Evolutionary conservation across 352 stramenopile species (phyloP).

Genomic region (Pseudoperonospora humuli): DNA sequence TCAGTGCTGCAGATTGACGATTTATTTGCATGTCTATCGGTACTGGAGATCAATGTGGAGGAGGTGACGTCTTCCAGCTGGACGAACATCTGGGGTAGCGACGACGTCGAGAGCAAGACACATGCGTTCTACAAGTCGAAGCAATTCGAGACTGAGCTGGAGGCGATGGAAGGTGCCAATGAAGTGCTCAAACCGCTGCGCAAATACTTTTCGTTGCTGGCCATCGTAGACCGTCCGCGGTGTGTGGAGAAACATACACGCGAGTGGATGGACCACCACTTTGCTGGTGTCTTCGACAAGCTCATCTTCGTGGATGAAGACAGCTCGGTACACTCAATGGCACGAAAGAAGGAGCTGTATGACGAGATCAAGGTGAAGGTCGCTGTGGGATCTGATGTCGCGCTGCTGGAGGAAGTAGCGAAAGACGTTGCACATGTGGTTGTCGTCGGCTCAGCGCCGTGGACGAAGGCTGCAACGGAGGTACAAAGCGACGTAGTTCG

Average conservation of each 20-base stretch:
- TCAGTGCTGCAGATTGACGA: no score
- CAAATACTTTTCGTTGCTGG: slow-evolving; percentile 52
- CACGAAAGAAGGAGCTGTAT: slow-evolving; percentile 55
- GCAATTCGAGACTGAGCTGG: slow-evolving; percentile 32
- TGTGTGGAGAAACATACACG: slow-evolving; percentile 51
- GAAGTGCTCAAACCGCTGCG: slow-evolving; percentile 50
- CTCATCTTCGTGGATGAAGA: slow-evolving; percentile 58
- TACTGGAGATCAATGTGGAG: no score
- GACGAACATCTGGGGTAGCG: slow-evolving; percentile 24
- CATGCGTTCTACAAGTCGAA: slow-evolving; percentile 43
- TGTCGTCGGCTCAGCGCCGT: slow-evolving; percentile 46
- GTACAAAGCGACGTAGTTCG: slow-evolving; percentile 10
- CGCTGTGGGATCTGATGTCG: slow-evolving; percentile 33
- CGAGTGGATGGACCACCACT: slow-evolving; percentile 64
- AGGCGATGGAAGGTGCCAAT: slow-evolving; percentile 15
- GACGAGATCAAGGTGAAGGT: slow-evolving; percentile 61
- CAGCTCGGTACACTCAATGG: slow-evolving; percentile 22
- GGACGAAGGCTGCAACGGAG: slow-evolving; percentile 13
- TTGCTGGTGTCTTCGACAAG: slow-evolving; percentile 61
- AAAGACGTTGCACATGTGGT: slow-evolving; percentile 26
- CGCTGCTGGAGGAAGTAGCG: slow-evolving; percentile 18
- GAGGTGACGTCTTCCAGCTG: slow-evolving; percentile 18
- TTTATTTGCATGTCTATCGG: no score
- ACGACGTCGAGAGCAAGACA: slow-evolving; percentile 23
- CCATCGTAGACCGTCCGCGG: slow-evolving; percentile 49